phyloP scores from a whole-genome alignment of 441 rosid species.

The Croton laevigatus region DNA sequence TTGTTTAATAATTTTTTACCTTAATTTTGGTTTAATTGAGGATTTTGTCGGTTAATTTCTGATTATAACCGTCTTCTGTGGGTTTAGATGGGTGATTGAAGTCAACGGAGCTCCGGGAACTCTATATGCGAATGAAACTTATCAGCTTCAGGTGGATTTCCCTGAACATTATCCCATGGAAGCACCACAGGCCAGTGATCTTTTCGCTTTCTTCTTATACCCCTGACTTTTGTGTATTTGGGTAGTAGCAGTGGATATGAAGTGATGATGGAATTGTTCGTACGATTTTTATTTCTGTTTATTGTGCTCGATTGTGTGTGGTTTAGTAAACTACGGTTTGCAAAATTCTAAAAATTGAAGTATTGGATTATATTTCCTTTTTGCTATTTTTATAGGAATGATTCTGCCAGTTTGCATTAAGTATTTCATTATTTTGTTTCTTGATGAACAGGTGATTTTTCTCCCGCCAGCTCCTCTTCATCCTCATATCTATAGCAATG shows the following conservation, averaged over 20 bases:
- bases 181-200: conserved; percentile 71
- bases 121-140: conserved; percentile 77
- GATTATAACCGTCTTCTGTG: background rate
- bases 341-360: background rate
- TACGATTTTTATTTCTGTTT: background rate
- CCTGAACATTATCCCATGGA: conserved; percentile 99
- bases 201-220: no score
- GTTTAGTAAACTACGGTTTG: background rate
- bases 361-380: background rate
- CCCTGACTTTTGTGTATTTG: no score
- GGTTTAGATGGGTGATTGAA: conserved; percentile 82
- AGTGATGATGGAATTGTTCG: background rate
- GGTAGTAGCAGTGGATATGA: background rate
- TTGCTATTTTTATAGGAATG: background rate
- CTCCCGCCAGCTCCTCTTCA: conserved; percentile 83
- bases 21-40: background rate
- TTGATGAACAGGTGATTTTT: conserved; percentile 60
- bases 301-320: background rate
- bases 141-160: conserved; percentile 88
- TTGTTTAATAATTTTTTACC: background rate
- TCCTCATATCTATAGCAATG: conserved; percentile 93
- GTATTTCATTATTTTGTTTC: background rate
- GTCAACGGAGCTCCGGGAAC: conserved; percentile 87
- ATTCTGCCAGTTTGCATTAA: background rate
- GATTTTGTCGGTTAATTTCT: background rate